Conservation (phyloP, 176 grass and related monocot species). For the Oryza longistaminata region DNA sequence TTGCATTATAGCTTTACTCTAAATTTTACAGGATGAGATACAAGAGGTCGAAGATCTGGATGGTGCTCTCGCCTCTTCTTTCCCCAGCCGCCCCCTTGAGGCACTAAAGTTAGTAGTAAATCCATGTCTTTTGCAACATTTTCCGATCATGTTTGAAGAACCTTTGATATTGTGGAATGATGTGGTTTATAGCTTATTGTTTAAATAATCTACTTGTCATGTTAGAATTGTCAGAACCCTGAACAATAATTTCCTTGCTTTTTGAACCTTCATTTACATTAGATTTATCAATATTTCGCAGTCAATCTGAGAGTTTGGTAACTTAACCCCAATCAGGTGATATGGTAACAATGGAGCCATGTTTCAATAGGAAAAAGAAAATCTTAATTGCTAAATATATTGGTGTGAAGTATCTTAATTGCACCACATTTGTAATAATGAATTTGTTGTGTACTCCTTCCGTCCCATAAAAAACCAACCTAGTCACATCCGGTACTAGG, state of each 20-base stretch:
- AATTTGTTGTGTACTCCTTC: not conserved
- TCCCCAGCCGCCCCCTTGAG: slow-evolving; percentile 74
- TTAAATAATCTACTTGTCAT: slow-evolving; percentile 22
- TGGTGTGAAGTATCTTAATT: not conserved
- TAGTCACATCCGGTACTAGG: too few relatives aligned
- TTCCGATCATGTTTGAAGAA: slow-evolving; percentile 18
- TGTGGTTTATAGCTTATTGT: not conserved
- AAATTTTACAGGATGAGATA: slow-evolving; percentile 57
- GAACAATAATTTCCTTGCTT: not conserved
- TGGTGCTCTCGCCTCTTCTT: slow-evolving; percentile 67
- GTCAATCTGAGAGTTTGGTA: slow-evolving; percentile 7
- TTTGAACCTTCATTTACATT: slow-evolving; percentile 4
- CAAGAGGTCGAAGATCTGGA: slow-evolving; percentile 78
- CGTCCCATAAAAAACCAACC: too few relatives aligned
- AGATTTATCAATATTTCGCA: not conserved
- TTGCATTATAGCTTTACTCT: slow-evolving; percentile 19
- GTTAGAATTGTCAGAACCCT: not conserved
- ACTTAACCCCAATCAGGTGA: not conserved
- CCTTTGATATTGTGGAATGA: slow-evolving; percentile 13
- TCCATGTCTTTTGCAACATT: slow-evolving; percentile 7
- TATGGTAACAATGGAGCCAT: not conserved
- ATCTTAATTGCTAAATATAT: not conserved
- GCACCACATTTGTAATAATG: not conserved
- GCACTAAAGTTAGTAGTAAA: slow-evolving; percentile 75
- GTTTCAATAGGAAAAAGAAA: not conserved